A percentile compares a stretch with the other conserved stretches of the same genome.
Evolutionary conservation across 2,329 filamentous ascomycete genomes (phyloP).

Genomic region (Phoma sp.): DNA sequence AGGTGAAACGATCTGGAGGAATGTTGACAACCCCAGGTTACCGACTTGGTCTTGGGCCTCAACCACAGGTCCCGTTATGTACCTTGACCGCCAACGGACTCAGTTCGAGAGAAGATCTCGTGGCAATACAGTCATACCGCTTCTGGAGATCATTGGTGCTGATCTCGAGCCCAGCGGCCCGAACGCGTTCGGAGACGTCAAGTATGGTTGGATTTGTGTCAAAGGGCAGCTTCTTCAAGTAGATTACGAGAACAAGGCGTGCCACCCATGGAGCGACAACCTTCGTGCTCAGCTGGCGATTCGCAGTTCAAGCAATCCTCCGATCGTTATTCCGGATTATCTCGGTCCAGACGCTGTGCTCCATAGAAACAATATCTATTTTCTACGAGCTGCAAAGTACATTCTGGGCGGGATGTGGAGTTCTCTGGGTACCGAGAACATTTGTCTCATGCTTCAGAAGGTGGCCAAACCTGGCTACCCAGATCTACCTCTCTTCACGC

Average conservation of each 20-base stretch:
- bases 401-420: neutral
- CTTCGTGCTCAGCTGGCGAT: too few relatives aligned
- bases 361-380: neutral
- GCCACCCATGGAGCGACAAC: too few relatives aligned
- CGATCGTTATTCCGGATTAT: too few relatives aligned
- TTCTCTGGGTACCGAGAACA: neutral
- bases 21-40: too few relatives aligned
- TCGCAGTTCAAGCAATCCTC: too few relatives aligned
- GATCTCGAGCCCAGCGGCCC: too few relatives aligned
- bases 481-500: neutral
- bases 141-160: neutral
- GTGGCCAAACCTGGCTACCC: neutral
- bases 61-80: neutral
- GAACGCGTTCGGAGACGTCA: too few relatives aligned
- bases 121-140: neutral
- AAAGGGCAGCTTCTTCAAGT: too few relatives aligned
- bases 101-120: neutral
- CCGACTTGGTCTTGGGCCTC: neutral
- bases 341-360: too few relatives aligned
- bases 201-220: too few relatives aligned
- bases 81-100: neutral
- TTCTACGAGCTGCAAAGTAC: neutral
- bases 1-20: too few relatives aligned
- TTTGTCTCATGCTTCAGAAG: neutral
- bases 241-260: too few relatives aligned